Evolutionary conservation across 2,329 filamentous ascomycete genomes (phyloP).

Genomic region (Diaporthe ampelina): DNA sequence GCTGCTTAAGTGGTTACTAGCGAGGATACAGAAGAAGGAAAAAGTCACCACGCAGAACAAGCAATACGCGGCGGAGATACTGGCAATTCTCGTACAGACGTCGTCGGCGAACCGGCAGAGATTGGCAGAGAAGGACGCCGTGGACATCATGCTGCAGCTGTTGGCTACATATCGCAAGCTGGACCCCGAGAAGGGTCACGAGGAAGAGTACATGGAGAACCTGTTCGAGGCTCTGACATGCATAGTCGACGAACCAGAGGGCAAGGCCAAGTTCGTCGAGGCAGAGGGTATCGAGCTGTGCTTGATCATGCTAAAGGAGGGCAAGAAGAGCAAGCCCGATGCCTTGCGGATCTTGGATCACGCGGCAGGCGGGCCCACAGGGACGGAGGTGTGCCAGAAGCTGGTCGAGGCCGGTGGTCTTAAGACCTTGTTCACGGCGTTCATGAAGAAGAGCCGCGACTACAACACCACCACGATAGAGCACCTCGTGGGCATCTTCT

Average conservation of each 20-base stretch:
- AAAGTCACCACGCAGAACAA: constrained; percentile 86
- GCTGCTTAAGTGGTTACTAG: constrained; percentile 83
- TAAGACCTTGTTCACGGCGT: constrained; percentile 86
- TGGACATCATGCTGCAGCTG: constrained; percentile 86
- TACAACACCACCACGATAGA: constrained; percentile 70
- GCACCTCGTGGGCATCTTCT: constrained; percentile 88
- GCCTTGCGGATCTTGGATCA: constrained; percentile 89
- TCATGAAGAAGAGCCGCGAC: constrained; percentile 85
- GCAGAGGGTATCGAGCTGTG: constrained; percentile 93
- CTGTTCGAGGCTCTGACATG: constrained; percentile 90
- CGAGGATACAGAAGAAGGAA: constrained; percentile 76
- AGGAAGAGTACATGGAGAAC: constrained; percentile 96
- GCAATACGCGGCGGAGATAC: constrained; percentile 92
- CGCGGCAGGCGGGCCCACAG: constrained; percentile 71
- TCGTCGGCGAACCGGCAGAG: constrained; percentile 75
- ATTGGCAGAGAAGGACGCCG: constrained; percentile 76
- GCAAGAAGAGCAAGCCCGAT: constrained; percentile 83
- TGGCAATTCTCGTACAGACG: constrained; percentile 89
- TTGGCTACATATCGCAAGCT: constrained; percentile 87
- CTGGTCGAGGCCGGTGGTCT: constrained; percentile 88
- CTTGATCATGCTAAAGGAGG: constrained; percentile 91
- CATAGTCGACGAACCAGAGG: constrained; percentile 79
- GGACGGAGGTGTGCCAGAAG: constrained; percentile 75
- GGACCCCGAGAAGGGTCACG: constrained; percentile 88
- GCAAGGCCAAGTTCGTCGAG: constrained; percentile 86